Evolutionary conservation across 306 rosid species (phyloP).

Genomic region (Rubus idaeus): DNA sequence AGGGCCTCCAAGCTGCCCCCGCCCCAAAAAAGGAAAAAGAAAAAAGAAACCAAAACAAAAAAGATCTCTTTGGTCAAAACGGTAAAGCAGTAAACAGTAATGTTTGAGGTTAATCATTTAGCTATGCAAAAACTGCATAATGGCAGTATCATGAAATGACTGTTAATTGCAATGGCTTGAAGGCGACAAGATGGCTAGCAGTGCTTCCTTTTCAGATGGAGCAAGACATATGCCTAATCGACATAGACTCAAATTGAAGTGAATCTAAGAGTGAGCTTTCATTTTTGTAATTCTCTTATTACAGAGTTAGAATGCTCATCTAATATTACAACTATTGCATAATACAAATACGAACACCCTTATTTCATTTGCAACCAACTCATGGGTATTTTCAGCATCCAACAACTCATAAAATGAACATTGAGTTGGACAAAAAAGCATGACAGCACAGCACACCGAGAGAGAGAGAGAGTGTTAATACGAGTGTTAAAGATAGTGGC

Average conservation of each 20-base stretch:
- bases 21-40: not conserved
- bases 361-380: not conserved
- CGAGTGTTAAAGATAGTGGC: constrained; percentile 16
- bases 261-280: not conserved
- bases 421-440: too few species aligned
- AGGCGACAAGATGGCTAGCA: not conserved
- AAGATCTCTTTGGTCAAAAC: constrained; percentile 18
- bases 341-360: too few species aligned
- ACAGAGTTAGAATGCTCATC: too few species aligned
- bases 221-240: not conserved
- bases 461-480: not conserved
- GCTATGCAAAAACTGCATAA: not conserved
- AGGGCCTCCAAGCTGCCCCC: constrained; percentile 89
- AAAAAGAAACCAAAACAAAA: not conserved
- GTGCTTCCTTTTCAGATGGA: not conserved
- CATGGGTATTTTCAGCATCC: not conserved
- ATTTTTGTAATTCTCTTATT: not conserved
- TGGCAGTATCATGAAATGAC: not conserved
- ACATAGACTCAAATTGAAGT: not conserved
- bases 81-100: constrained; percentile 5
- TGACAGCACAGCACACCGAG: not conserved
- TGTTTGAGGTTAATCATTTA: not conserved
- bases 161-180: not conserved
- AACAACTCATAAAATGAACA: not conserved
- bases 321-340: too few species aligned